These are phyloP conservation scores for Ciborinia camelliae DNA, from an alignment of 2,329 filamentous ascomycete species.

Conservation along the genomic window DNA sequence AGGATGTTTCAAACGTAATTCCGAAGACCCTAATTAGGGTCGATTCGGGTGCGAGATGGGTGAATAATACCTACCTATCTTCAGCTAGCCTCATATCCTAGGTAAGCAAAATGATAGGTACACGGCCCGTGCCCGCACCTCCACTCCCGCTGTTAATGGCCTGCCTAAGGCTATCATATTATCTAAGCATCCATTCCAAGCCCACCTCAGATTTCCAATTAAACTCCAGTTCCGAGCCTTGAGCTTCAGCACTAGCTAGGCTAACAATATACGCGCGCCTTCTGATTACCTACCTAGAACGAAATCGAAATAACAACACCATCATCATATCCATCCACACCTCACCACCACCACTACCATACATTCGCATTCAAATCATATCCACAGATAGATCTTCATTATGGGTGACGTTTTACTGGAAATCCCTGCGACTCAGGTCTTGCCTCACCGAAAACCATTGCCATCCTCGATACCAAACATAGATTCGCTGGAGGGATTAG, in stretches of 20 bases:
- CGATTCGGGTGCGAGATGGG: too few species aligned
- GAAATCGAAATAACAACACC: background rate
- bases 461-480: slow-evolving; percentile 82
- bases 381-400: slow-evolving; percentile 25
- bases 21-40: too few species aligned
- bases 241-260: slow-evolving; percentile 6
- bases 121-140: too few species aligned
- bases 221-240: background rate
- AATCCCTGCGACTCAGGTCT: slow-evolving; percentile 68
- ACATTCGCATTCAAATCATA: slow-evolving; percentile 8
- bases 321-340: slow-evolving; percentile 10
- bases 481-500: slow-evolving; percentile 81
- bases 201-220: background rate
- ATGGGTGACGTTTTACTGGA: slow-evolving; percentile 91
- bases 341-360: background rate
- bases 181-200: slow-evolving; percentile 3
- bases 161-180: background rate
- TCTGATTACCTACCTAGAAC: slow-evolving; percentile 9
- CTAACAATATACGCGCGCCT: slow-evolving; percentile 21
- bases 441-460: slow-evolving; percentile 76
- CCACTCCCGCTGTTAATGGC: too few species aligned
- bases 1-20: too few species aligned
- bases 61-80: too few species aligned
- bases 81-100: background rate
- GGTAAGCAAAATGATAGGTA: too few species aligned